Evolutionary conservation across 345 rosid genomes (phyloP).

Genomic region (Gossypioides kirkii): DNA sequence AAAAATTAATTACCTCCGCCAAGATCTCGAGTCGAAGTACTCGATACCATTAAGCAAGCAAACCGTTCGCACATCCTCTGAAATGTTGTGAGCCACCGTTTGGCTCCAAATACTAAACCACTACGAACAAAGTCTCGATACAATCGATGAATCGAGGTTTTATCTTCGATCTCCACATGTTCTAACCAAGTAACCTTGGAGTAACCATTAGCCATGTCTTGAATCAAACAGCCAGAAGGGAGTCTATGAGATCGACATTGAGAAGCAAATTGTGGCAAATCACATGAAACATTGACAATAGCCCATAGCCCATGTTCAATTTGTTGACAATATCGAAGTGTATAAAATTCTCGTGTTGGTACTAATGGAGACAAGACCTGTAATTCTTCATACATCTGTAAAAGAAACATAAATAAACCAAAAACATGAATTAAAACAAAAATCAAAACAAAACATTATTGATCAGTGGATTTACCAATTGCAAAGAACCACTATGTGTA

Average conservation of each 20-base stretch:
- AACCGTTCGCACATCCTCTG: slow-evolving; percentile 85
- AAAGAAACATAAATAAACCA: background rate
- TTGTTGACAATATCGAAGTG: slow-evolving; percentile 83
- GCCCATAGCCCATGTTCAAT: slow-evolving; percentile 92
- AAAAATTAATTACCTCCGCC: slow-evolving; percentile 57
- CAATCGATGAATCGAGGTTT: slow-evolving; percentile 43
- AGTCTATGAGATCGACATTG: slow-evolving; percentile 53
- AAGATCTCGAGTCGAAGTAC: slow-evolving; percentile 59
- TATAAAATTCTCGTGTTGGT: slow-evolving; percentile 70
- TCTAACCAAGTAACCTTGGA: slow-evolving; percentile 97
- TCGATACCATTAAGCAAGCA: slow-evolving; percentile 67
- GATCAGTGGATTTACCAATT: slow-evolving; percentile 51
- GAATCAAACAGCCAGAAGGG: slow-evolving; percentile 97
- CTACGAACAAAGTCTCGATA: slow-evolving; percentile 58
- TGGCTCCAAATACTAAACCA: slow-evolving; percentile 88
- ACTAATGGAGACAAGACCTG: slow-evolving; percentile 84
- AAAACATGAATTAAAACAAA: background rate
- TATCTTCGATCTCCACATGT: slow-evolving; percentile 81
- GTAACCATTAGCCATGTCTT: slow-evolving; percentile 93
- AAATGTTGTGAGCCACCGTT: slow-evolving; percentile 70
- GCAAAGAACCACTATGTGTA: slow-evolving; percentile 61
- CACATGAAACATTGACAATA: slow-evolving; percentile 76
- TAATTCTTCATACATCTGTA: slow-evolving; percentile 83
- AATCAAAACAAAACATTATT: background rate
- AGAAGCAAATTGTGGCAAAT: slow-evolving; percentile 63